A percentile compares a stretch with the other conserved stretches of the same genome.
Conservation (phyloP, 257 asterid genomes). For the Agastache rugosa region DNA sequence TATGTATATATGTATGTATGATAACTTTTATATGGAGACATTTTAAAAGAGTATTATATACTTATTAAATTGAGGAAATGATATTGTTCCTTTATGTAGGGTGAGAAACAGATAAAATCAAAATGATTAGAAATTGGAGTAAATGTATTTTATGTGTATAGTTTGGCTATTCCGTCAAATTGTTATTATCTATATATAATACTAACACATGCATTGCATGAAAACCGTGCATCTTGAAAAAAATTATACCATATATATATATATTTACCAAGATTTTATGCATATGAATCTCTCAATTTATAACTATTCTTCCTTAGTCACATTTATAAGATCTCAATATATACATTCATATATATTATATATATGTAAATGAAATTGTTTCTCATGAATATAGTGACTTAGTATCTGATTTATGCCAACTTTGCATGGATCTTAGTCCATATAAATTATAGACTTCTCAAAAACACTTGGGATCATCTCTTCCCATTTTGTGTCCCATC, state of each 20-base stretch:
- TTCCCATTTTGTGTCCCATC: too few relatives aligned
- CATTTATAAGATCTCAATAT: neutral
- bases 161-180: neutral
- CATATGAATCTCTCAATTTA: conserved; percentile 26
- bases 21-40: too few relatives aligned
- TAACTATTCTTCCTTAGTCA: conserved; percentile 33
- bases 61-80: too few relatives aligned
- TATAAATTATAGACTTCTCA: too few relatives aligned
- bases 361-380: neutral
- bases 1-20: too few relatives aligned
- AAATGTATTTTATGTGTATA: neutral
- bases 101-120: neutral
- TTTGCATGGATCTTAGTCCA: neutral
- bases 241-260: conserved; percentile 13
- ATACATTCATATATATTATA: too few relatives aligned
- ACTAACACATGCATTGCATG: conserved; percentile 31
- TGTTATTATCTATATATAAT: neutral
- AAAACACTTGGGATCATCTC: too few relatives aligned
- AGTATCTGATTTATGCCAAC: neutral
- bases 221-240: neutral
- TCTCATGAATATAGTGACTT: neutral
- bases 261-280: neutral
- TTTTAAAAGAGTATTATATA: too few relatives aligned
- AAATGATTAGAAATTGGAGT: neutral
- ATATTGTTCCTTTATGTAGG: neutral